Conservation (phyloP, 164 flowering plant species). For the Magnolia sinica region DNA sequence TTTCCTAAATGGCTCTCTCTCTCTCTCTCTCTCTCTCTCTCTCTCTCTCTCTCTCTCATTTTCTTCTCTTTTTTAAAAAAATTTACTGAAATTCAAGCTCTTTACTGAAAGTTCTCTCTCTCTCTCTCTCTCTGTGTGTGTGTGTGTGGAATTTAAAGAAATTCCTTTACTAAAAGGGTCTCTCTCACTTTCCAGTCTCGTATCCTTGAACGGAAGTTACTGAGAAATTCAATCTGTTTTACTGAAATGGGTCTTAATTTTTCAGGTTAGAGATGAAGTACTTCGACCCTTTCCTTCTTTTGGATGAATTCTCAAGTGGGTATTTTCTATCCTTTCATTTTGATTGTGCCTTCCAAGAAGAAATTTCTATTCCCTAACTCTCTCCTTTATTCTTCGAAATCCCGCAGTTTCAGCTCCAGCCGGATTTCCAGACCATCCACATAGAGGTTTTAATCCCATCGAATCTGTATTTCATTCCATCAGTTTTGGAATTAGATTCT, state of each 20-base stretch:
- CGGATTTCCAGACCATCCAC: constrained; percentile 96
- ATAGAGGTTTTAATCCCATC: constrained; percentile 56
- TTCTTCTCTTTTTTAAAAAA: too few relatives aligned
- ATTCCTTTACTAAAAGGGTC: neutral
- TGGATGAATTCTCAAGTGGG: constrained; percentile 86
- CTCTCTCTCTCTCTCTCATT: neutral
- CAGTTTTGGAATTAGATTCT: too few relatives aligned
- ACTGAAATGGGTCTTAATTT: neutral
- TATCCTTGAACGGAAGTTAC: neutral
- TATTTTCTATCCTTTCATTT: constrained; percentile 8
- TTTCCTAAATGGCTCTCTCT: too few relatives aligned
- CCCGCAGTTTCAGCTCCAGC: constrained; percentile 77
- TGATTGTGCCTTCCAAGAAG: neutral
- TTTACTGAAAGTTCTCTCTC: neutral
- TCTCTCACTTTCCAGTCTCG: neutral
- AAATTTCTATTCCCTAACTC: neutral
- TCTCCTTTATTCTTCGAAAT: constrained; percentile 4
- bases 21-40: neutral
- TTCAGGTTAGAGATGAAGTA: constrained; percentile 71
- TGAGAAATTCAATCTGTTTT: neutral
- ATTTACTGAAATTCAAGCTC: neutral
- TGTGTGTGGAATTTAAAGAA: neutral
- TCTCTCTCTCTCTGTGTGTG: neutral
- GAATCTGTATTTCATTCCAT: too few relatives aligned
- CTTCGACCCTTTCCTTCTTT: constrained; percentile 78